Evolutionary conservation across 352 stramenopile genomes (phyloP).

Genomic region (Globisporangium radiosum): DNA sequence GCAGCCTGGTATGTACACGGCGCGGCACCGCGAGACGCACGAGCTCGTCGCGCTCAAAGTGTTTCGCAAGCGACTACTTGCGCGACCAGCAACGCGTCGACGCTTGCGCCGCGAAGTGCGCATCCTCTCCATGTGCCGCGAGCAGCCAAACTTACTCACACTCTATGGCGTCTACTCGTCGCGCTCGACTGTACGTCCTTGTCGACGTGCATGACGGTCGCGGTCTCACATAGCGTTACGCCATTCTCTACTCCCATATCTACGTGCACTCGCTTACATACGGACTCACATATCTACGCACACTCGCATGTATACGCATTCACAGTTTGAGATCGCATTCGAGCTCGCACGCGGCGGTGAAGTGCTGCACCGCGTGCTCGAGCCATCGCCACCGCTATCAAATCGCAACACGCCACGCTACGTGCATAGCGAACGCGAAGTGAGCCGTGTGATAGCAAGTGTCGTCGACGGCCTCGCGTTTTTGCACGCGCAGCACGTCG

Average conservation of each 20-base stretch:
- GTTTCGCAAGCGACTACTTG: conserved; percentile 44
- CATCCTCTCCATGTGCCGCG: conserved; percentile 36
- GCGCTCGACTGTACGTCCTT: conserved; percentile 18
- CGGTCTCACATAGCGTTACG: background rate
- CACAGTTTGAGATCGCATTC: conserved; percentile 63
- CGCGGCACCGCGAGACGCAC: conserved; percentile 43
- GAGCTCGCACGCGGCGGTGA: conserved; percentile 62
- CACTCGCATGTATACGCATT: background rate
- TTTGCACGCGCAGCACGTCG: conserved; percentile 38
- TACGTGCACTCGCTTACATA: background rate
- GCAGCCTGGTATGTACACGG: conserved; percentile 54
- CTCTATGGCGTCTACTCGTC: conserved; percentile 57
- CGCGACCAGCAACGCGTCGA: conserved; percentile 29
- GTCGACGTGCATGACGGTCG: background rate
- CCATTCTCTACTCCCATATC: background rate
- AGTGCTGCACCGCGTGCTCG: conserved; percentile 40
- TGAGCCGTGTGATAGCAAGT: conserved; percentile 41
- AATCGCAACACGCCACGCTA: conserved; percentile 7
- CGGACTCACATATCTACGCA: background rate
- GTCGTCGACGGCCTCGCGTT: conserved; percentile 43
- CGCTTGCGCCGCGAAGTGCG: conserved; percentile 68
- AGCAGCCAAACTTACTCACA: conserved; percentile 58
- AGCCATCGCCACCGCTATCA: background rate
- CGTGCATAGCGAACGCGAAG: conserved; percentile 41
- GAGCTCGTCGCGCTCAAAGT: conserved; percentile 74